phyloP scores from a whole-genome alignment of 257 asterid genomes.

The Solanum gandarillasii region DNA sequence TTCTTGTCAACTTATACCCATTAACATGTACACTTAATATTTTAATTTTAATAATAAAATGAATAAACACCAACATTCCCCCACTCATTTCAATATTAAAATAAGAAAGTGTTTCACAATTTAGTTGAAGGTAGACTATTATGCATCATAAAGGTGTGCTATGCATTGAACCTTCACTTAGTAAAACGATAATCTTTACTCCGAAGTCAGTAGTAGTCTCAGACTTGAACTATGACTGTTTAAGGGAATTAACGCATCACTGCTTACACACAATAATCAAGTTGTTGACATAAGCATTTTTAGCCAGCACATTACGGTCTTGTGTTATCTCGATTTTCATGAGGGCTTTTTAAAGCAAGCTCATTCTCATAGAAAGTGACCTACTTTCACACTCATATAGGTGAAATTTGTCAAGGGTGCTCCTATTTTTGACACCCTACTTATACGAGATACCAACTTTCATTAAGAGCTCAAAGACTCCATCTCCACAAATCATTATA shows the following conservation, averaged over 20 bases:
- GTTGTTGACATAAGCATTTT: neutral
- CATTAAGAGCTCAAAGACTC: no score
- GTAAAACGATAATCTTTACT: neutral
- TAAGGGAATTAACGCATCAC: neutral
- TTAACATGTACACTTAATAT: no score
- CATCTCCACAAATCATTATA: no score
- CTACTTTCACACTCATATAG: neutral
- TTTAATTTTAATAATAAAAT: no score
- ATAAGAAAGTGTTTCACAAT: neutral
- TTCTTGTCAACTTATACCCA: no score
- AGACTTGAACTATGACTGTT: neutral
- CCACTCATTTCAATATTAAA: no score
- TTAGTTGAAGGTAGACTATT: neutral
- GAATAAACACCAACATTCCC: no score
- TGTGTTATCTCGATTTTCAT: neutral
- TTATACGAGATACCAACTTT: no score
- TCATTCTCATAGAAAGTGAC: neutral
- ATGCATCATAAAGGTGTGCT: neutral
- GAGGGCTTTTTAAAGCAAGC: neutral
- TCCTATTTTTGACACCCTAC: no score
- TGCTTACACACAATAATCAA: neutral
- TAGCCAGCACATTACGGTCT: neutral
- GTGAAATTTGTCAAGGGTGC: neutral
- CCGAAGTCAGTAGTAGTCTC: neutral
- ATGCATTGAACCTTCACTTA: no score